A percentile compares a stretch with the other conserved stretches of the same genome.
These are phyloP conservation scores for Diaporthe helianthi DNA, from an alignment of 2,329 filamentous ascomycete species.

Conservation along the genomic window DNA sequence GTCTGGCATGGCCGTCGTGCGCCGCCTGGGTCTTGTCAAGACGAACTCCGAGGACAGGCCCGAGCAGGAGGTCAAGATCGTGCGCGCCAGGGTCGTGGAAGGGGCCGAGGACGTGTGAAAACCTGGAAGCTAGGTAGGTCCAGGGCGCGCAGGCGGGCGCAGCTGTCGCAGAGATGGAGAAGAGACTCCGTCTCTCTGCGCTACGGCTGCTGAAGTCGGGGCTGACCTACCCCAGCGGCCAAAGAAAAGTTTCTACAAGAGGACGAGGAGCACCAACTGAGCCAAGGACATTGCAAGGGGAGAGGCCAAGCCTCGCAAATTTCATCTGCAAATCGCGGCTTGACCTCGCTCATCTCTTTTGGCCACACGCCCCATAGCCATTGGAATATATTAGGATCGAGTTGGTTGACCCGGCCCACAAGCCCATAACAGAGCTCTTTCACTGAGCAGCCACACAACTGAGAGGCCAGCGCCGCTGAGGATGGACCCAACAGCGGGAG, in stretches of 20 bases:
- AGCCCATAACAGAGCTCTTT: neutral
- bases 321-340: neutral
- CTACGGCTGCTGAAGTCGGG: neutral
- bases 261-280: neutral
- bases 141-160: neutral
- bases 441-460: neutral
- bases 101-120: slow-evolving; percentile 56
- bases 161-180: neutral
- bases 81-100: slow-evolving; percentile 70
- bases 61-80: slow-evolving; percentile 80
- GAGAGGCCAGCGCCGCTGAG: neutral
- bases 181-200: neutral
- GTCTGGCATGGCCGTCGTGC: slow-evolving; percentile 80
- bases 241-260: neutral
- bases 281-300: neutral
- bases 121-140: neutral
- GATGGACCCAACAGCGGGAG: neutral
- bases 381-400: neutral
- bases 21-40: slow-evolving; percentile 86
- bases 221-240: neutral
- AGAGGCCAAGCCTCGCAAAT: neutral
- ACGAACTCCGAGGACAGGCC: slow-evolving; percentile 84
- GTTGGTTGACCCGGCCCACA: neutral
- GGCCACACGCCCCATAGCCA: neutral
- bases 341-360: neutral